Evolutionary conservation across 208 protist genomes (phyloP), one percentile per base, ranked within the genome.

Genomic region (Crithidia expoeki): DNA sequence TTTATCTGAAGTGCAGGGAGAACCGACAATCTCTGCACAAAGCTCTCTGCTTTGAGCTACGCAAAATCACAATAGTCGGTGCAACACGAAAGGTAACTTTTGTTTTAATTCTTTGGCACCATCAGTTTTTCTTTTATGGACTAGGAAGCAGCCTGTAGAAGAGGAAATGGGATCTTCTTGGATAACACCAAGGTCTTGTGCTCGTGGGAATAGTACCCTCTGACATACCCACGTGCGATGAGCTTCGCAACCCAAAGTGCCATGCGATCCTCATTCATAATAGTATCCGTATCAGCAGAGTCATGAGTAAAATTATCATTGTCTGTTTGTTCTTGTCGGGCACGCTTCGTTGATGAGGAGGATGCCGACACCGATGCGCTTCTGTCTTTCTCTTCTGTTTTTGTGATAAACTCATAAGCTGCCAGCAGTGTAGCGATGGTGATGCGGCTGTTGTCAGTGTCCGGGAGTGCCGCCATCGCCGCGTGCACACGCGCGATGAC

Each of bases 151-250:
- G 7, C 34, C 47, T 80, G 64, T 21, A 92, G 52, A 21, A 80
- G 72, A 6, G 87, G 86, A 52, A 95, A 95, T 17, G 90, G 86
- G 16, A 65, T 47, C 46, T 85, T 85, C 28, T 88, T 86, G 2
- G 90, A 90, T 23, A 95, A 50, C 0, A 95, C 90, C 40, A 95
- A 46, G 4, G 88, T 94, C 53, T 86, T 90, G 76, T 93, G 84
- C 64, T 95, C 90, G 62, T 90, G 81, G 3, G 90, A 95, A 46
- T 94, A 78, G 67, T 95, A 95, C 0, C 90, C 90, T 7, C 85
- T 80, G 17, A 94, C 74, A 50, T 88, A 80, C 6, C 86, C 86
- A 11, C 64, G 69, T 17, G 90, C 79, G 40, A 95, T 93, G 4
- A 95, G 85, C 46, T 86, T 83, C 16, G 80, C 79, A 25, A 88